Evolutionary conservation across 139 green algal species (phyloP), one percentile per base, ranked within the genome.

Genomic region (Coelastrella sp.): DNA sequence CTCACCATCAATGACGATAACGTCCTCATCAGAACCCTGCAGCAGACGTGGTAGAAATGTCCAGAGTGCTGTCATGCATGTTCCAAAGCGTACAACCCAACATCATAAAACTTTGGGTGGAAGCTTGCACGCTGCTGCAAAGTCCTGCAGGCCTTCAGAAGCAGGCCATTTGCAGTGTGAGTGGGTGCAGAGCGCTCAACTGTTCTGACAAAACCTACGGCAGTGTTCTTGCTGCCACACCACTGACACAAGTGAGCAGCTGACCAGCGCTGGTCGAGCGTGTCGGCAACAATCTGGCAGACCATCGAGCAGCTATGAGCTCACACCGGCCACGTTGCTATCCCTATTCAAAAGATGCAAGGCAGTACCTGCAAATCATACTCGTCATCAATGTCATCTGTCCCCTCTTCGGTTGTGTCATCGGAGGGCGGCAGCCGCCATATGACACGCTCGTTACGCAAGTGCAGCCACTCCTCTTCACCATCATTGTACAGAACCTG

Each of bases 401-500:
- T 5, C 23, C 58, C 74, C 7, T 80, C 74, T 16, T 80, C 74
- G 7, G 22, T 16, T 17, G 74, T 58, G 5, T 80, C 74, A 47
- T 86, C 74, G 20, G 16, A 20, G 11, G 95, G 92, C 5, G 95
- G 73, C 87, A 96, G 64, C n/a, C 95, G 76, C 95, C 95, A 97
- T 77, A 96, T 96, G 19, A 97, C 77, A 19, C 90, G 91, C 89
- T 96, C 95, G 0, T 60, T 80, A 0, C 66, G 73, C 61, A 97
- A 88, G n/a, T 20, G 58, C 5, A 97, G 83, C 68, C 22, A 78
- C 86, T 94, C 92, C 66, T 90, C 76, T 79, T 95, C 90, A 68
- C 94, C 93, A 65, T 96, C 95, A 32, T 96, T 92, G 75, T 97
- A 97, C 22, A 87, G 66, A 22, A 91, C 77, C 86, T 78, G 23